Conservation (phyloP, 129 eudicot species). For the Tagetes erecta region DNA sequence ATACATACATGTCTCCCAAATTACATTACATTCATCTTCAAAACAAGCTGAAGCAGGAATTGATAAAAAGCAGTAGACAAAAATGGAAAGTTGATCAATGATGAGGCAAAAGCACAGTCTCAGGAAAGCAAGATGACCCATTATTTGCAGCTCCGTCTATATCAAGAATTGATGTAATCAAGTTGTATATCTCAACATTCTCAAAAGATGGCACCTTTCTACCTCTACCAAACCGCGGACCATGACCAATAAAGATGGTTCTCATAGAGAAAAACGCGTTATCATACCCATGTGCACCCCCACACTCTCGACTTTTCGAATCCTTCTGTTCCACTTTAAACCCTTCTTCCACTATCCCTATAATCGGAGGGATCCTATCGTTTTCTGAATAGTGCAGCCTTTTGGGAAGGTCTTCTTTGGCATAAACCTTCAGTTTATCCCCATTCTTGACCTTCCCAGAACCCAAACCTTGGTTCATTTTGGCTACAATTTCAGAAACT, state of each 20-base stretch:
- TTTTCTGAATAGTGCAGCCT: conserved; percentile 67
- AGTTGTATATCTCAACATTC: conserved; percentile 68
- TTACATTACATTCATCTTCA: too few species aligned
- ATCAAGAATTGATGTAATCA: conserved; percentile 52
- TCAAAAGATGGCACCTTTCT: conserved; percentile 71
- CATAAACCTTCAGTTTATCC: conserved; percentile 53
- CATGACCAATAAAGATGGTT: conserved; percentile 69
- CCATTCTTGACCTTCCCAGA: conserved; percentile 63
- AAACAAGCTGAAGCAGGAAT: too few species aligned
- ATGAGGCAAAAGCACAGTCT: conserved; percentile 44
- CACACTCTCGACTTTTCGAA: conserved; percentile 49
- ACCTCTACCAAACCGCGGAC: conserved; percentile 66
- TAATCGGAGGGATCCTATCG: conserved; percentile 68
- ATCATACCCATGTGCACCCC: conserved; percentile 82
- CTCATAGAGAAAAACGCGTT: conserved; percentile 75
- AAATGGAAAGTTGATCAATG: conserved; percentile 17
- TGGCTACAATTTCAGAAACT: conserved; percentile 45
- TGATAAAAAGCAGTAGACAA: not conserved
- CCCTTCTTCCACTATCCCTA: conserved; percentile 66
- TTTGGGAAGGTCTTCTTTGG: conserved; percentile 63
- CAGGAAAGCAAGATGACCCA: conserved; percentile 54
- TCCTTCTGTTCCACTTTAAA: conserved; percentile 56
- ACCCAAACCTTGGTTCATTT: conserved; percentile 66
- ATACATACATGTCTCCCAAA: too few species aligned
- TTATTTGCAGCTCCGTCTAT: conserved; percentile 67